Evolutionary conservation across 306 rosid genomes (phyloP).

Genomic region (Quercus berberidifolia): DNA sequence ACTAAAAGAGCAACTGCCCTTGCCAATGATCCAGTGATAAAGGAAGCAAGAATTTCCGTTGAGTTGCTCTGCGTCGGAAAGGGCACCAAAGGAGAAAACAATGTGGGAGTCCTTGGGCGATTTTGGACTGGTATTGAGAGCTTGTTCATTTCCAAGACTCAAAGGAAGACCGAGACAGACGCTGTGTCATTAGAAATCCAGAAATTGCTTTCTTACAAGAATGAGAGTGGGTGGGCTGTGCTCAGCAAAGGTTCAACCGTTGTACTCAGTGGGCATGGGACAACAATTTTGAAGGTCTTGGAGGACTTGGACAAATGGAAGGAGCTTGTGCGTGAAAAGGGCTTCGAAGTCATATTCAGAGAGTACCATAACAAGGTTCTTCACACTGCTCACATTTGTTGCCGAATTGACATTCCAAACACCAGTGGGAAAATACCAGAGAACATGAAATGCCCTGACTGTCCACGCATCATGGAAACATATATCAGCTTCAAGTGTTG

Average conservation of each 20-base stretch:
- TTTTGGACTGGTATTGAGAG: conserved; percentile 52
- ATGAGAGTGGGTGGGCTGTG: conserved; percentile 41
- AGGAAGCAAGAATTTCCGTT: conserved; percentile 36
- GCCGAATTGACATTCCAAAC: conserved; percentile 32
- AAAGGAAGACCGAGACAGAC: conserved; percentile 9
- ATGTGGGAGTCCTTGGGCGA: conserved; percentile 17
- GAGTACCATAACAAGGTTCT: conserved; percentile 13
- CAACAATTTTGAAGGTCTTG: conserved; percentile 17
- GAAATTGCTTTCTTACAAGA: conserved; percentile 36
- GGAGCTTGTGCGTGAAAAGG: conserved; percentile 27
- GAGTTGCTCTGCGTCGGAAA: conserved; percentile 49
- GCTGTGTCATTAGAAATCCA: conserved; percentile 26
- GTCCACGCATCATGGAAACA: conserved; percentile 53
- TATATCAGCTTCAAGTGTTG: conserved; percentile 61
- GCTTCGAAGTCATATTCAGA: conserved; percentile 27
- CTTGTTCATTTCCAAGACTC: conserved; percentile 41
- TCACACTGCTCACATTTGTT: conserved; percentile 16
- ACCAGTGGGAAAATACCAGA: conserved; percentile 39
- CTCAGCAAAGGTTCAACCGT: conserved; percentile 31
- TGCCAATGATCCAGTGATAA: conserved; percentile 33
- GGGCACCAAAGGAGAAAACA: conserved; percentile 27
- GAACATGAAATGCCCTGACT: conserved; percentile 47
- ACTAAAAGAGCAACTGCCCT: conserved; percentile 35
- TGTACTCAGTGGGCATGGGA: conserved; percentile 30
- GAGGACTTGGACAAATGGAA: conserved; percentile 56